phyloP scores from a whole-genome alignment of 805 yeast genomes.

The Kodamaea jinghongensis region DNA sequence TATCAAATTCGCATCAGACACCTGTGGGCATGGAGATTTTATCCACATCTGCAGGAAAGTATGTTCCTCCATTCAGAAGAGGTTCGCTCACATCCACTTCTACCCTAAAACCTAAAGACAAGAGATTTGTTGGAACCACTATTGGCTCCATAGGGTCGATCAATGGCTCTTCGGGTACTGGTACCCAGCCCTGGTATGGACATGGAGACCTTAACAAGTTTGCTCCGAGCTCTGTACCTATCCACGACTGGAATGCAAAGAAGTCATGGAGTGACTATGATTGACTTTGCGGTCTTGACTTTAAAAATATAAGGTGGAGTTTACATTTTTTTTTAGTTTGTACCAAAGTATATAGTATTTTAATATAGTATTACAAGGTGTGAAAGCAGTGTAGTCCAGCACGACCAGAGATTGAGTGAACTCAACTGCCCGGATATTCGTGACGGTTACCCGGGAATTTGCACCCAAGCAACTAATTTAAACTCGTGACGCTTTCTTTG shows the following conservation, averaged over 20 bases:
- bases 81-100: conserved; percentile 34
- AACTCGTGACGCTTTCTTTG: too few relatives aligned
- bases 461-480: too few relatives aligned
- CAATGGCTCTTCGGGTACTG: conserved; percentile 7
- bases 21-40: conserved; percentile 8
- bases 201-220: conserved; percentile 10
- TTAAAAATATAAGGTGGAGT: too few relatives aligned
- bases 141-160: conserved; percentile 6
- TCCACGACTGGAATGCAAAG: conserved; percentile 25
- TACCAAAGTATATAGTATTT: too few relatives aligned
- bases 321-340: too few relatives aligned
- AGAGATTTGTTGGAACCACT: conserved; percentile 1
- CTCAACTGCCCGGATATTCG: too few relatives aligned
- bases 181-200: conserved; percentile 7
- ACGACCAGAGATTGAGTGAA: too few relatives aligned
- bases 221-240: conserved; percentile 24
- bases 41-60: conserved; percentile 44
- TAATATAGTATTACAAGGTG: too few relatives aligned
- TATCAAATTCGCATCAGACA: conserved; percentile 1
- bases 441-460: too few relatives aligned
- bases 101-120: conserved; percentile 7
- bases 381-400: too few relatives aligned
- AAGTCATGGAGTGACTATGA: conserved; percentile 30
- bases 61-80: conserved; percentile 71
- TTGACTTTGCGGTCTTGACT: too few relatives aligned